Base-by-base conservation (phyloP, 2,329 filamentous ascomycete species). In the Hypoxylon sp. region DNA sequence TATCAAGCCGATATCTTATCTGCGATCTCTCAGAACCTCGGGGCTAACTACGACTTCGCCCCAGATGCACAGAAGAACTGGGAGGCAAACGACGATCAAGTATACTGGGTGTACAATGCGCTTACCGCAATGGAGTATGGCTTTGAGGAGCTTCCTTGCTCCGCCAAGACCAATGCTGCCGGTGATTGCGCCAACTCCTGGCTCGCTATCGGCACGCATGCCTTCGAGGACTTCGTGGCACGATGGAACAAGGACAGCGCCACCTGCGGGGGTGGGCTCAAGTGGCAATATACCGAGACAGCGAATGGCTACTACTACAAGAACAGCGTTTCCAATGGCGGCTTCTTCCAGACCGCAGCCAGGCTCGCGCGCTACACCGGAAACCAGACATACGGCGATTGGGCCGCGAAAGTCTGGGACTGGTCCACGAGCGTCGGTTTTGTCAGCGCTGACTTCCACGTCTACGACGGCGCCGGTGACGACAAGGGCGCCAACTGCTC, bases 261-360 rank as follows among this genome's bases (percentile, higher is more conserved):
- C 0, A 79, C 78, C 4, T 89, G 87, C 70, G 79, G 78, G 14
- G 86, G 86, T 59, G 87, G 86, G 12, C 72, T 88, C 53, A 83
- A 85, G 69, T 87, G 85, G 85, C 87, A 89, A 75, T 86, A 89
- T 59, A 86, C 83, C 72, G 77, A 81, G 2, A 84, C 84, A 70
- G 87, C 88, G 61, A 77, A 76, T 4, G 87, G 87, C 8, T 89
- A 87, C 74, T 79, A 83, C 67, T 88, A 89, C 80, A 90, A 79
- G 59, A 78, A 78, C 53, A 64, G 75, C 14, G 74, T 78, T n/a
- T 74, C 76, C 38, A 78, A 78, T 62, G 77, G 74, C 7, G 73
- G 76, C 9, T 77, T 78, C 64, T 78, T 78, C 71, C 76, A 78
- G 58, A 71, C 75, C 20, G 75, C 76, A 3, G 83, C 86, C 5